Evolutionary conservation across 176 grass and related monocot species (phyloP).

Genomic region (Pharus latifolius): DNA sequence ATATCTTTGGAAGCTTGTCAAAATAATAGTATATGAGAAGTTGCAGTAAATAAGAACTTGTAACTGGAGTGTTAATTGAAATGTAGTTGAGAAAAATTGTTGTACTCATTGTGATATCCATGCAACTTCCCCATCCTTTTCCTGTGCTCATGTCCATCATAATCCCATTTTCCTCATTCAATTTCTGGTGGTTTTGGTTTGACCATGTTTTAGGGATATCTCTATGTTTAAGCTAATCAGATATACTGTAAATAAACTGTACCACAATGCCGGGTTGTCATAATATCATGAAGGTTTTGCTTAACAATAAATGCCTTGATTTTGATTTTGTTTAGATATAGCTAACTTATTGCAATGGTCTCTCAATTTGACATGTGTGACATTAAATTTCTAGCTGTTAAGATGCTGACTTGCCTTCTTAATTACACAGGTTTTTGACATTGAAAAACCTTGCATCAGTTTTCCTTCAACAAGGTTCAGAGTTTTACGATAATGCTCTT

Average conservation of each 20-base stretch:
- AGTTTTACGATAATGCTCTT: conserved; percentile 77
- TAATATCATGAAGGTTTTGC: conserved; percentile 1
- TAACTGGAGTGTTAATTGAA: too few relatives aligned
- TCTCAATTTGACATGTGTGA: not conserved
- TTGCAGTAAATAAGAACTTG: too few relatives aligned
- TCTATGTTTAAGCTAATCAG: not conserved
- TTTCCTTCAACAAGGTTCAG: conserved; percentile 68
- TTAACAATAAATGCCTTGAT: not conserved
- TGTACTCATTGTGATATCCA: not conserved
- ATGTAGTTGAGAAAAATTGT: not conserved
- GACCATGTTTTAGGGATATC: not conserved
- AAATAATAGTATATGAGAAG: too few relatives aligned
- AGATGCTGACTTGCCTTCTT: conserved; percentile 20
- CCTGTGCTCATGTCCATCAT: not conserved
- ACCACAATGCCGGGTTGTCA: not conserved
- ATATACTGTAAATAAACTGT: not conserved
- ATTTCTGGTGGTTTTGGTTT: not conserved
- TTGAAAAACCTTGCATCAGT: conserved; percentile 92
- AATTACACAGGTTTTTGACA: conserved; percentile 69
- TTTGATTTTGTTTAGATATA: not conserved
- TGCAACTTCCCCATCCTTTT: not conserved
- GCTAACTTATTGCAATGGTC: not conserved
- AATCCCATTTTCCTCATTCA: not conserved
- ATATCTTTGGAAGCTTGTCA: too few relatives aligned
- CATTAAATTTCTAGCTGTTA: not conserved